Conservation (phyloP, 192 early-diverging fungal genomes). For the Funneliformis mosseae region DNA sequence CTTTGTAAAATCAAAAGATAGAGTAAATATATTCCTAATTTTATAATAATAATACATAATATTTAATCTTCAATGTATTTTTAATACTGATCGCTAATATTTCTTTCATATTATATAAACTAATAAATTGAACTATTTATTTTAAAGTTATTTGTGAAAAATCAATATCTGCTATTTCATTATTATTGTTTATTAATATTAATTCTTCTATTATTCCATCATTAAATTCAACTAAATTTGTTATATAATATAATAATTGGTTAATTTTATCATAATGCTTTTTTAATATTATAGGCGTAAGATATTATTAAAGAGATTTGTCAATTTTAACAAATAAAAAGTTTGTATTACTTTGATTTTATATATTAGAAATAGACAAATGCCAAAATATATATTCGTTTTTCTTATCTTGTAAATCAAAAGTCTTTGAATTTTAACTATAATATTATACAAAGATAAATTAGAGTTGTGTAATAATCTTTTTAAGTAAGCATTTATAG, state of each 20-base stretch:
- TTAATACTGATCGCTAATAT: background rate
- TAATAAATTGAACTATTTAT: background rate
- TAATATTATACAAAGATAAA: background rate
- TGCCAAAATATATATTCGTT: background rate
- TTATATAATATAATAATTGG: background rate
- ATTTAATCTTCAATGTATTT: background rate
- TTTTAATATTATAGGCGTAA: background rate
- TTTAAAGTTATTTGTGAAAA: background rate
- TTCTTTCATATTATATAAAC: background rate
- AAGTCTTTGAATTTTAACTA: background rate
- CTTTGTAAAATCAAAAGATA: background rate
- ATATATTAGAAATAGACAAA: background rate
- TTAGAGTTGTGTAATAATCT: background rate
- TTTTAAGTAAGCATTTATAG: background rate
- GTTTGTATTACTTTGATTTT: background rate
- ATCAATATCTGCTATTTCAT: background rate
- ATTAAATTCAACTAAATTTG: background rate
- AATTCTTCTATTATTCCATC: too few species aligned
- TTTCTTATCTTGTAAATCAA: background rate
- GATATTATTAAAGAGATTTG: background rate
- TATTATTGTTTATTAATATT: too few species aligned
- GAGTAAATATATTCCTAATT: background rate
- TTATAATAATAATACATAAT: constrained; percentile 5
- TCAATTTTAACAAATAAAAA: constrained; percentile 6
- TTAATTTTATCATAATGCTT: background rate